Base-by-base conservation (phyloP, 78 protist species). In the Dictyostelium capitatum region DNA sequence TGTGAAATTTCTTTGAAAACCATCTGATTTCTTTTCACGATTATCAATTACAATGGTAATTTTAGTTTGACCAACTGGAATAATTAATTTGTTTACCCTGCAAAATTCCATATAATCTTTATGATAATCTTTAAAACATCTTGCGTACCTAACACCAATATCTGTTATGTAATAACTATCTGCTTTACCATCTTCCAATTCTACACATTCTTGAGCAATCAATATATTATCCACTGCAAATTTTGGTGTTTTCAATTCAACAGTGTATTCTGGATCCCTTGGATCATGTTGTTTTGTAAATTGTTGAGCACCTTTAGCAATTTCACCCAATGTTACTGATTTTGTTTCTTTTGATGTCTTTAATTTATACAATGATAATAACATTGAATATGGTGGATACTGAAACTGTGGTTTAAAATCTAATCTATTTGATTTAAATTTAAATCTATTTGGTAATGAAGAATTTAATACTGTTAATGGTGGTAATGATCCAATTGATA, bases 61-160 rank as follows among this genome's bases (percentile, higher is more conserved):
- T 28, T 25, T 20, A 32, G 10, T 67, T 67, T 67, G 75, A 32
- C 5, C 23, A 15, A 67, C 43, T 30, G 25, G 25, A 1, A 32
- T 67, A 30, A 12, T 67, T 15, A 67, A 67, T 30, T 32, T 28
- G 48, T 67, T 67, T 32, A 67, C 23, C 14, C 15, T 10, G 32
- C 75, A 67, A 67, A 67, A 67, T n/a, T 67, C 75, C 15, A 15
- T 6, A 32, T 32, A 67, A 30, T 67, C 75, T 12, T 67, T 67
- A 30, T 67, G 25, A 30, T 32, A 67, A 67, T 67, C 75, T 32
- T 67, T n/a, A 15, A 67, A 67, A 30, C 28, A 30, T 25, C 75
- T 32, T 2, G 75, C 75, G 30, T 67, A 67, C 6, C 75, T 32
- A 12, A 12, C 12, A 17, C 75, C 75, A 6, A 67, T 30, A 32